phyloP scores from a whole-genome alignment of 2,329 filamentous ascomycete species.

The Hymenoscyphus linearis region DNA sequence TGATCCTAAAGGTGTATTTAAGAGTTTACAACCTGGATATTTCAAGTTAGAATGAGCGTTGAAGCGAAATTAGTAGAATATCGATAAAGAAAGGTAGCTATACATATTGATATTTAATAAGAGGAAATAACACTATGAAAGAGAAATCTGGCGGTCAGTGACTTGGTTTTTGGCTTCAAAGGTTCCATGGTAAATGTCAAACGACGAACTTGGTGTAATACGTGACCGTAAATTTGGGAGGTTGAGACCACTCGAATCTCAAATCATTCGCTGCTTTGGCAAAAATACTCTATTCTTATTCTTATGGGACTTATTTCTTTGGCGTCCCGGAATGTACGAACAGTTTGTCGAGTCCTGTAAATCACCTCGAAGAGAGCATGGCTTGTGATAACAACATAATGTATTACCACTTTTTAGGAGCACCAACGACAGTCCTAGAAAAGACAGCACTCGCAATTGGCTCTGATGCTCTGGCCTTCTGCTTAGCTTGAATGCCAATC shows the following conservation, averaged over 20 bases:
- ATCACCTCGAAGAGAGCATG: not conserved
- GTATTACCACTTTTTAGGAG: conserved; percentile 33
- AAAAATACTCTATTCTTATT: not conserved
- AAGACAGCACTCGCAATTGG: conserved; percentile 31
- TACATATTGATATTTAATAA: not conserved
- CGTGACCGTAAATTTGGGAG: not conserved
- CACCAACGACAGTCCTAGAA: conserved; percentile 32
- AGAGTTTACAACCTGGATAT: conserved; percentile 21
- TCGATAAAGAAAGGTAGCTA: not conserved
- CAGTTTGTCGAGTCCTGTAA: not conserved
- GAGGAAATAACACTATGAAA: not conserved
- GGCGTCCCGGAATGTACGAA: not conserved
- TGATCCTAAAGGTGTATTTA: conserved; percentile 28
- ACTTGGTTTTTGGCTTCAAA: not conserved
- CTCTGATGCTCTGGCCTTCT: conserved; percentile 45
- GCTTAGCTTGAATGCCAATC: conserved; percentile 63
- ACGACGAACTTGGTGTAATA: not conserved
- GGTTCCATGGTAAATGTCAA: not conserved
- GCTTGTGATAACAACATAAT: conserved; percentile 2
- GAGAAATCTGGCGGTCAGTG: not conserved
- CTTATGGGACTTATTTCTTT: not conserved
- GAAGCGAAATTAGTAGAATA: not conserved
- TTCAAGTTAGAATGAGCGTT: conserved; percentile 14
- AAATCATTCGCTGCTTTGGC: not conserved
- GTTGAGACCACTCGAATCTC: not conserved